phyloP scores from a whole-genome alignment of 164 flowering plant genomes.

The Dillenia suffruticosa region DNA sequence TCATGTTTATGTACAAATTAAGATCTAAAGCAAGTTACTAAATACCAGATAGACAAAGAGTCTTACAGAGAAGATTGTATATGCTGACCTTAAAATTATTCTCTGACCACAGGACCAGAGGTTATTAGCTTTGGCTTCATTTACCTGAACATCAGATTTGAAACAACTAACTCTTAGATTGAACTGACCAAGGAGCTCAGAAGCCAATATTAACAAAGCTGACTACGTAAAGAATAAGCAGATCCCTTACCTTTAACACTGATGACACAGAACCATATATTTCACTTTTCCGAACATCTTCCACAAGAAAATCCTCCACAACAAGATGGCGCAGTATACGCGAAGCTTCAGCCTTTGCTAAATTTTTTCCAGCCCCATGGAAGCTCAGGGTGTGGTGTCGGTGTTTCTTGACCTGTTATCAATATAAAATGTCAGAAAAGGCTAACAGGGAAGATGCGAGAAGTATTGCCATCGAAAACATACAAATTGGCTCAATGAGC shows the following conservation, averaged over 20 bases:
- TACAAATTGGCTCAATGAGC: slow-evolving; percentile 84
- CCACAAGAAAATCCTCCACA: slow-evolving; percentile 68
- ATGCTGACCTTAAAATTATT: slow-evolving; percentile 54
- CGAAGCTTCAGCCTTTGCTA: slow-evolving; percentile 82
- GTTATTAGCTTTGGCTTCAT: slow-evolving; percentile 57
- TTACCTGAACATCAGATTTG: slow-evolving; percentile 46
- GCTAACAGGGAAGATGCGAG: slow-evolving; percentile 1
- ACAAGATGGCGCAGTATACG: slow-evolving; percentile 85
- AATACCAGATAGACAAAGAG: too few species aligned
- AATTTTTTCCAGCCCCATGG: slow-evolving; percentile 89
- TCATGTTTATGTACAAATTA: too few species aligned
- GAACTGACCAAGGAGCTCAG: not conserved
- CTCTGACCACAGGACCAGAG: slow-evolving; percentile 44
- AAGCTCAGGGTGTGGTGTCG: slow-evolving; percentile 57
- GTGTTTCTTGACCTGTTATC: slow-evolving; percentile 73
- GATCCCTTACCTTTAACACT: slow-evolving; percentile 54
- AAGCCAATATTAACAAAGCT: not conserved
- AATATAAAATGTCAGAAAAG: slow-evolving; percentile 7
- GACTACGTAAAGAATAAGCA: slow-evolving; percentile 1
- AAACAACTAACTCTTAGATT: not conserved
- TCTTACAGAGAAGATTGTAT: too few species aligned
- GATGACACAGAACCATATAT: slow-evolving; percentile 88
- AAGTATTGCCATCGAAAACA: slow-evolving; percentile 7
- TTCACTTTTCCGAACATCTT: slow-evolving; percentile 92
- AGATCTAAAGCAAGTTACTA: too few species aligned